Evolutionary conservation across 108 stramenopile genomes (phyloP), one percentile per base, ranked within the genome.

Genomic region (Epithemia pelagica): DNA sequence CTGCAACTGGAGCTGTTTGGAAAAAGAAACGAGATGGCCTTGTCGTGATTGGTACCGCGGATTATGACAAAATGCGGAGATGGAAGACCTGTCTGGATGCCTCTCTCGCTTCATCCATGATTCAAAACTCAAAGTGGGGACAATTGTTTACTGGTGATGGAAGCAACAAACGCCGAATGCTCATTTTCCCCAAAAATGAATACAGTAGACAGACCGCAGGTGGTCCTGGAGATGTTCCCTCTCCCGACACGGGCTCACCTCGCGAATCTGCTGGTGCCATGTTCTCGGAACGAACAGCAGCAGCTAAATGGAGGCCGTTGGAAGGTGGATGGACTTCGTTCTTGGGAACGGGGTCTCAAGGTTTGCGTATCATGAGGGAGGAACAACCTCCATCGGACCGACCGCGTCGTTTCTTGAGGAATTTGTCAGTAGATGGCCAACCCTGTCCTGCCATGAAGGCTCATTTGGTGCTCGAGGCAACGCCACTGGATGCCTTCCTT

Each of bases 401-500:
- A 5, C 60, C 23, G 52, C 31, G 54, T 23, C 28, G 10, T 58
- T 73, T 15, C 58, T 58, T 15, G 30, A 59, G 30, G 68, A 70
- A 28, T 59, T 46, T 52, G 32, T 27, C 58, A 20, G 65, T 73
- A 23, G 84, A 61, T 23, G 82, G 74, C 2, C 78, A 78, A 23
- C 69, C 87, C 10, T 85, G 84, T 60, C 82, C 83, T 20, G 88
- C 88, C 0, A 64, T 90, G 19, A 83, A 86, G 68, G 65, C 84
- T 23, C 87, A 85, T 37, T 24, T 90, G 15, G 83, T 86, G 19
- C 57, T 95, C n/a, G 77, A 82, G 37, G 78, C 84, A 10, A 79
- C 76, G 21, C 80, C 86, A 22, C 55, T 86, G 27, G 88, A 92
- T 66, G 90, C 90, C 5, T 95, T 95, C 70, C 80, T 90, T 76